Base-by-base conservation (phyloP, 2,329 filamentous ascomycete species). In the Dactylellina parvicollis region DNA sequence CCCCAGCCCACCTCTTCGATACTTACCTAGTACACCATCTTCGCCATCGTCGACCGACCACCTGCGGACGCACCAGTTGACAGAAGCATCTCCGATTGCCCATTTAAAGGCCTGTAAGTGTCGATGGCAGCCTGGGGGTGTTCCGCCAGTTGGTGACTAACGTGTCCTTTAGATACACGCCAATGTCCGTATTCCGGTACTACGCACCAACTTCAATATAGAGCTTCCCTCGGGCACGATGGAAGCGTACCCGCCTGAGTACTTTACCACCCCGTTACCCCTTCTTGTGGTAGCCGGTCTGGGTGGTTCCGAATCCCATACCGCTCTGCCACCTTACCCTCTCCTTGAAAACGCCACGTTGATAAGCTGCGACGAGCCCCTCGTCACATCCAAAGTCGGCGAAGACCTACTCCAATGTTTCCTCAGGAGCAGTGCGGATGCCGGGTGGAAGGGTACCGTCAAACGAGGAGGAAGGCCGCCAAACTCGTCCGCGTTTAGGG, bases 221-320 rank as follows among this genome's bases (percentile, higher is more conserved):
- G 34, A 42, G 18, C 47, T 32, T n/a, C 67, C 20, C n/a, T 22
- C 57, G 22, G 22, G 16, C 54, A 75, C 77, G 75, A 95, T 95
- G 91, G 90, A 95, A 81, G 90, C 86, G 78, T 94, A 92, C 82
- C 90, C 91, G 61, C 80, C 83, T 69, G 90, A 89, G 81, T 96
- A 93, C 83, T 84, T 96, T 80, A 87, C 89, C 80, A 92, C 95
- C 82, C 96, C 95, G 82, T 85, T 96, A 78, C 94, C 94, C 34
- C 85, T 96, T 66, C 82, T 98, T 74, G 84, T 96, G 49, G 86
- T 96, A 32, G 92, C 92, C 36, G 95, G 94, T 10, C 85, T 97
- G 32, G 84, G 82, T 79, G 79, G 79, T 76, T 77, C 70, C 46
- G 82, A 81, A 77, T 79, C 78, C 55, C 78, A 79, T 3, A 34